Percentiles rank a stretch among this genome's conserved stretches.
Conservation (phyloP, 2,329 filamentous ascomycete species). For the Clonostachys byssicola region DNA sequence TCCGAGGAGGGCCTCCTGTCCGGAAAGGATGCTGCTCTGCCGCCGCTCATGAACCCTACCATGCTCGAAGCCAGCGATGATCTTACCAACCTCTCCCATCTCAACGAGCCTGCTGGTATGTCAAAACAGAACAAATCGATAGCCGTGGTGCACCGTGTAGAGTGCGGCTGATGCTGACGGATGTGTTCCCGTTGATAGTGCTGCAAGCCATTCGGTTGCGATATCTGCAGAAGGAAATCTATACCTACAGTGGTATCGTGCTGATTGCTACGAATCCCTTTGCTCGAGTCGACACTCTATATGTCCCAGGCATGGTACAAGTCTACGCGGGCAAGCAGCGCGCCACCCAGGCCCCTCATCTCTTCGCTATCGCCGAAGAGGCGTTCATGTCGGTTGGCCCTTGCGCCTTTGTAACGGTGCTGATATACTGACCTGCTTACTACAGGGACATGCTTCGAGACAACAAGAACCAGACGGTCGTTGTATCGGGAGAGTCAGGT, state of each 20-base stretch:
- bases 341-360: conserved; percentile 92
- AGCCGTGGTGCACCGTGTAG: too few species aligned
- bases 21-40: conserved; percentile 73
- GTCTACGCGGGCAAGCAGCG: conserved; percentile 97
- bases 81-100: conserved; percentile 91
- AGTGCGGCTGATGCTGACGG: not conserved
- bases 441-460: conserved; percentile 92
- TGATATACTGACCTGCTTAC: conserved; percentile 12
- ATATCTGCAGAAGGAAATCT: conserved; percentile 98
- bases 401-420: not conserved
- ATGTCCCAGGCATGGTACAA: conserved; percentile 99
- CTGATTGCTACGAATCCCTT: conserved; percentile 98
- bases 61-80: conserved; percentile 99
- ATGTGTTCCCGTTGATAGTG: conserved; percentile 47
- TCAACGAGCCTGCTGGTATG: conserved; percentile 95
- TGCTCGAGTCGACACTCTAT: conserved; percentile 93
- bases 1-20: conserved; percentile 72
- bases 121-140: not conserved
- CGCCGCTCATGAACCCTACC: conserved; percentile 94
- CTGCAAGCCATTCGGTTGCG: conserved; percentile 95
- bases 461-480: conserved; percentile 93
- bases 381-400: conserved; percentile 76
- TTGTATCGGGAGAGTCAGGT: conserved; percentile 98
- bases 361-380: conserved; percentile 98
- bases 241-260: conserved; percentile 98